Percentiles rank a stretch among this genome's conserved stretches.
Conservation (phyloP, 2,329 filamentous ascomycete genomes). For the Fusarium vanettenii region DNA sequence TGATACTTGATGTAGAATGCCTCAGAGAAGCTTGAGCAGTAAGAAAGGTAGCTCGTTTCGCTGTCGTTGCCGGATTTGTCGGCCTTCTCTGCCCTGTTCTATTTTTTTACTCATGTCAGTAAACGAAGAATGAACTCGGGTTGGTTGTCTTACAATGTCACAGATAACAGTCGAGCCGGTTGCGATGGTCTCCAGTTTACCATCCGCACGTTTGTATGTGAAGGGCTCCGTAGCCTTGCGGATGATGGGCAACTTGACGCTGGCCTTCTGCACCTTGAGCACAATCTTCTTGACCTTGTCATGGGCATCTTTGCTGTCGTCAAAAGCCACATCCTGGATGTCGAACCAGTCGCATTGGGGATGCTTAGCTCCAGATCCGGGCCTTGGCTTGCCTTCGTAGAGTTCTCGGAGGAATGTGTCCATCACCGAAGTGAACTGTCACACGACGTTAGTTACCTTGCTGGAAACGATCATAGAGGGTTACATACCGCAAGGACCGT, state of each 20-base stretch:
- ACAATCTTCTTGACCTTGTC: conserved; percentile 4
- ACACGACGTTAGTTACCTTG: background rate
- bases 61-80: background rate
- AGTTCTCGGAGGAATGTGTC: conserved; percentile 7
- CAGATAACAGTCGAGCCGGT: conserved; percentile 16
- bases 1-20: conserved; percentile 19
- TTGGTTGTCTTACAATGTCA: conserved; percentile 17
- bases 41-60: background rate
- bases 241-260: conserved; percentile 25
- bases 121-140: background rate
- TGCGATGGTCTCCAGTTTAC: background rate
- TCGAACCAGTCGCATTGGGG: background rate
- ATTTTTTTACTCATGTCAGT: background rate
- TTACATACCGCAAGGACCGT: conserved; percentile 21
- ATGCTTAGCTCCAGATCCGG: background rate
- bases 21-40: conserved; percentile 30
- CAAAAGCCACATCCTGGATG: background rate
- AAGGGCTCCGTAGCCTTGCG: conserved; percentile 5
- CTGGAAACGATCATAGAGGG: background rate
- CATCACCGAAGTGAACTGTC: conserved; percentile 27
- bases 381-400: background rate
- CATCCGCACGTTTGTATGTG: background rate
- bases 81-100: background rate
- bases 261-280: conserved; percentile 11
- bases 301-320: background rate